phyloP scores from a whole-genome alignment of 2,329 filamentous ascomycete species.

The Penicillium crustosum region DNA sequence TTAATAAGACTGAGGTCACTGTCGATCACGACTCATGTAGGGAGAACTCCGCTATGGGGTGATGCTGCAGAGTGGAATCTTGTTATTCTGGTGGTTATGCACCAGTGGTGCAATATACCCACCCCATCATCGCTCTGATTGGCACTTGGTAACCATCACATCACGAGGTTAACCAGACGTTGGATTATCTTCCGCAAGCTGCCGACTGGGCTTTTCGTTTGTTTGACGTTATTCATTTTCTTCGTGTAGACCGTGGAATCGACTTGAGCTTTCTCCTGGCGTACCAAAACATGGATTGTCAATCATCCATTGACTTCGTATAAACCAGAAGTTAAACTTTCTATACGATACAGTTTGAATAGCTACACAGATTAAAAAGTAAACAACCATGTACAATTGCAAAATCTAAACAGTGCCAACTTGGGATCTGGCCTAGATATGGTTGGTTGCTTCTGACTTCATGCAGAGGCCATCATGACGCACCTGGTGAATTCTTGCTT shows the following conservation, averaged over 20 bases:
- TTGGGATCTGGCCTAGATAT: constrained; percentile 5
- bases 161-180: neutral
- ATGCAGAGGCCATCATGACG: constrained; percentile 31
- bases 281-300: constrained; percentile 4
- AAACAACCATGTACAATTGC: neutral
- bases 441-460: constrained; percentile 17
- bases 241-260: neutral
- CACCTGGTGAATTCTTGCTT: constrained; percentile 27
- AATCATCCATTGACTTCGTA: neutral
- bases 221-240: neutral
- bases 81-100: neutral
- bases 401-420: neutral
- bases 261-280: neutral
- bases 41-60: constrained; percentile 15
- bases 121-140: constrained; percentile 4
- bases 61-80: constrained; percentile 4
- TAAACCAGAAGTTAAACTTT: neutral
- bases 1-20: constrained; percentile 6
- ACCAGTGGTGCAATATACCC: constrained; percentile 15
- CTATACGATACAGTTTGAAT: neutral
- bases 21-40: constrained; percentile 17
- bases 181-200: constrained; percentile 13
- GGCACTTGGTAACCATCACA: neutral
- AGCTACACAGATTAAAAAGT: neutral
- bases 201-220: constrained; percentile 5